A percentile compares a stretch with the other conserved stretches of the same genome.
These are phyloP conservation scores for Sphaerulina vaccinii DNA, from an alignment of 2,329 filamentous ascomycete genomes.

Conservation along the genomic window DNA sequence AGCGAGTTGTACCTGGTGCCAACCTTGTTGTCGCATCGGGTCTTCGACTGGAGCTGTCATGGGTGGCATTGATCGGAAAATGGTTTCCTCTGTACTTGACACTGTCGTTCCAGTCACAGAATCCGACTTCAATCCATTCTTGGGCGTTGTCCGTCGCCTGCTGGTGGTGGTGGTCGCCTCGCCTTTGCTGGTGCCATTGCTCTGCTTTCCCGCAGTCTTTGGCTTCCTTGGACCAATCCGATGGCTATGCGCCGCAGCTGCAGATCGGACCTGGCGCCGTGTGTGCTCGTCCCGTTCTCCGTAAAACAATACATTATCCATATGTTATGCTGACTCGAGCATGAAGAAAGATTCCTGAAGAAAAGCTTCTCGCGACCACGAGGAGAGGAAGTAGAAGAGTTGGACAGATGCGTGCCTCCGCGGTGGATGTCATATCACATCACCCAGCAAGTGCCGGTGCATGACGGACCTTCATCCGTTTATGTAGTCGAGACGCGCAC, in stretches of 20 bases:
- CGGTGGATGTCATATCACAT: neutral
- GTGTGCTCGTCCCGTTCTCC: constrained; percentile 24
- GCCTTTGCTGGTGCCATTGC: neutral
- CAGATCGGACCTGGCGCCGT: constrained; percentile 26
- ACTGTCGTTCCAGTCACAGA: neutral
- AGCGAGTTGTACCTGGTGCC: too few species aligned
- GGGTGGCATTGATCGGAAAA: neutral
- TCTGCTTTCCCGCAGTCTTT: constrained; percentile 10
- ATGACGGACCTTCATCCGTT: neutral
- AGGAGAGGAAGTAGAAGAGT: neutral
- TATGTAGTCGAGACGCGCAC: neutral
- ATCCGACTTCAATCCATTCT: neutral
- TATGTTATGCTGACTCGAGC: constrained; percentile 3
- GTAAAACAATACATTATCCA: constrained; percentile 28
- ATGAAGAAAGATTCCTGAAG: neutral
- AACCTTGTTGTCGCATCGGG: neutral
- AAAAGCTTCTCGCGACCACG: neutral
- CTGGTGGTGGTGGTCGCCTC: neutral
- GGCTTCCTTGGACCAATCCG: constrained; percentile 27
- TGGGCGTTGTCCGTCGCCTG: neutral
- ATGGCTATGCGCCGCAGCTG: constrained; percentile 24
- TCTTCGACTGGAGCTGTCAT: neutral
- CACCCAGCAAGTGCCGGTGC: neutral
- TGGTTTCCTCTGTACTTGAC: neutral
- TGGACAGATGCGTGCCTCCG: neutral